Conservation (phyloP, 1,284 basidiomycete species). For the Leccinum angustisporum region DNA sequence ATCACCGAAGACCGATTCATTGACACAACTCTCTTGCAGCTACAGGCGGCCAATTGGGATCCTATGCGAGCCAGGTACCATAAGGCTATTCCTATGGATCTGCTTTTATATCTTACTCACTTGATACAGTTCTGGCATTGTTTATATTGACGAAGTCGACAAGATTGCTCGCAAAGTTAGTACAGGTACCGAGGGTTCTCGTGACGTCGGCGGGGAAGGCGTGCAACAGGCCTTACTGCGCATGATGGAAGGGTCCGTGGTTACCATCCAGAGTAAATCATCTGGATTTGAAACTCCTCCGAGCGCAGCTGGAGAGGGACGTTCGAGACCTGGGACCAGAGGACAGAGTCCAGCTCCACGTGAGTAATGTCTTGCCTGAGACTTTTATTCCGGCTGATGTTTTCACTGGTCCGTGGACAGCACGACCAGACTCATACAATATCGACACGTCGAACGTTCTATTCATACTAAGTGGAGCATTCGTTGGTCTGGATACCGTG, state of each 20-base stretch:
- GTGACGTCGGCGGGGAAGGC: conserved; percentile 94
- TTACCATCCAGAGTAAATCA: conserved; percentile 79
- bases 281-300: conserved; percentile 46
- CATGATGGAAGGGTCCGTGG: conserved; percentile 89
- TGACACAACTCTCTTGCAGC: conserved; percentile 36
- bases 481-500: conserved; percentile 87
- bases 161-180: conserved; percentile 79
- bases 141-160: conserved; percentile 96
- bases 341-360: conserved; percentile 26
- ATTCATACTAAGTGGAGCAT: conserved; percentile 91
- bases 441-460: conserved; percentile 89
- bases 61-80: conserved; percentile 71
- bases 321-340: conserved; percentile 44
- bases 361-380: conserved; percentile 13
- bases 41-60: conserved; percentile 87
- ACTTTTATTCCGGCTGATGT: background rate
- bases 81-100: background rate
- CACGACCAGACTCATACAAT: conserved; percentile 66
- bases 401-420: conserved; percentile 34
- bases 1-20: background rate
- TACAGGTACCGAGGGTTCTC: conserved; percentile 67
- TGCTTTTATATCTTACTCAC: conserved; percentile 7
- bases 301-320: conserved; percentile 42
- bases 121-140: conserved; percentile 74
- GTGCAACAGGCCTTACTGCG: conserved; percentile 92